These are phyloP conservation scores for Ephemerocybe angulata DNA, from an alignment of 768 basidiomycete species.

Conservation along the genomic window DNA sequence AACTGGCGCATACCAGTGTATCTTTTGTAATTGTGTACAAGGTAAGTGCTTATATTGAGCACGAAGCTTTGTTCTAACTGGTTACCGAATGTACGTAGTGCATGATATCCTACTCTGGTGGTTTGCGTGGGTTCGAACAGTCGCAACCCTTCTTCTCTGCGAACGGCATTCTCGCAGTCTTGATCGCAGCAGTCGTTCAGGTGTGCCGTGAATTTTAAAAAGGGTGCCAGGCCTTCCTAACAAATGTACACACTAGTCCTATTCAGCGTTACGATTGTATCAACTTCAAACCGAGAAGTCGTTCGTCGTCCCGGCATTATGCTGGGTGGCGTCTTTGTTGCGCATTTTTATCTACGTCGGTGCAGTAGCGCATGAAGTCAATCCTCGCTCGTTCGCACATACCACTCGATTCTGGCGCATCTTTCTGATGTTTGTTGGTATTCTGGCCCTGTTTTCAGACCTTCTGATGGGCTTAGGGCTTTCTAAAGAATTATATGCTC, in stretches of 20 bases:
- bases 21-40: slow-evolving; percentile 2
- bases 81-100: slow-evolving; percentile 1
- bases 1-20: slow-evolving; percentile 8
- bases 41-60: neutral
- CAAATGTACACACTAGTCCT: slow-evolving; percentile 2
- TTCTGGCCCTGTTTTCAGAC: neutral
- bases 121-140: neutral
- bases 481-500: neutral
- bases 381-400: neutral
- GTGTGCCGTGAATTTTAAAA: neutral
- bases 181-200: slow-evolving; percentile 11
- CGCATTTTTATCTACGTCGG: neutral
- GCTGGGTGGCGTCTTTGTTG: neutral
- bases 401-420: neutral
- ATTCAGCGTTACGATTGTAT: slow-evolving; percentile 12
- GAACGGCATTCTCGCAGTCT: slow-evolving; percentile 8
- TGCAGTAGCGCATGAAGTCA: neutral
- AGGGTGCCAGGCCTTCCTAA: neutral
- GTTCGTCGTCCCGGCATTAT: neutral
- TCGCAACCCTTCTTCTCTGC: slow-evolving; percentile 3
- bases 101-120: slow-evolving; percentile 8
- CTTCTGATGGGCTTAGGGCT: neutral
- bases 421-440: neutral
- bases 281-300: slow-evolving; percentile 4
- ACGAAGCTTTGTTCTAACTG: too few relatives aligned